phyloP scores from a whole-genome alignment of 1,139 yeast genomes.

The Suhomyces chickasaworum region DNA sequence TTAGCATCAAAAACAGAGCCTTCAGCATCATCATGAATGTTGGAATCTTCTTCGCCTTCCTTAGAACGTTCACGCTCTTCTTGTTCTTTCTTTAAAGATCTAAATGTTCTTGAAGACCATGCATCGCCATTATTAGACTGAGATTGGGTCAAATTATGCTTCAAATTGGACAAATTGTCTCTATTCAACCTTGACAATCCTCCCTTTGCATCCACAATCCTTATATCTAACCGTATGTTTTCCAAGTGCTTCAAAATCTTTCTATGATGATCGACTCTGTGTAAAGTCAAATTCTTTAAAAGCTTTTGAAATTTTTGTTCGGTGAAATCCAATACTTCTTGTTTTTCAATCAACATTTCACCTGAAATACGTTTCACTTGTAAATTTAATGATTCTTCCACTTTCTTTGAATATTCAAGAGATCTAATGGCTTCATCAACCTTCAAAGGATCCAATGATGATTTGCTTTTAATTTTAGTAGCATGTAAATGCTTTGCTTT shows the following conservation, averaged over 20 bases:
- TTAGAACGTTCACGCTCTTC: conserved; percentile 20
- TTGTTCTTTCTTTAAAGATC: conserved; percentile 49
- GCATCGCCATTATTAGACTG: conserved; percentile 57
- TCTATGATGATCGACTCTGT: conserved; percentile 84
- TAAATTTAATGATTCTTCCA: conserved; percentile 70
- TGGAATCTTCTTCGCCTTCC: conserved; percentile 23
- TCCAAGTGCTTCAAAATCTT: conserved; percentile 77
- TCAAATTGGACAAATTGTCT: conserved; percentile 54
- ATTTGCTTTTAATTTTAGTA: conserved; percentile 68
- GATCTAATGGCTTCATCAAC: conserved; percentile 88
- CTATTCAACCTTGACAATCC: conserved; percentile 85
- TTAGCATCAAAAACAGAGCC: conserved; percentile 64
- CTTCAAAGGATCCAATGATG: conserved; percentile 80
- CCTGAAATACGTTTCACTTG: conserved; percentile 83
- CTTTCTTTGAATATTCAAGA: conserved; percentile 76
- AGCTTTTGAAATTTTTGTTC: conserved; percentile 56
- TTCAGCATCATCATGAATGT: conserved; percentile 26
- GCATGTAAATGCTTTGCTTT: conserved; percentile 73
- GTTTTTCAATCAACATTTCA: conserved; percentile 77
- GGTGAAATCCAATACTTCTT: conserved; percentile 56
- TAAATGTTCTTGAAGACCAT: conserved; percentile 65
- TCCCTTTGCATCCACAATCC: conserved; percentile 77
- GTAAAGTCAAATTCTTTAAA: conserved; percentile 63
- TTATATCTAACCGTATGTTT: conserved; percentile 67
- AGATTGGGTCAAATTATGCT: conserved; percentile 52